Evolutionary conservation across 306 rosid genomes (phyloP).

Genomic region (Senna tora): DNA sequence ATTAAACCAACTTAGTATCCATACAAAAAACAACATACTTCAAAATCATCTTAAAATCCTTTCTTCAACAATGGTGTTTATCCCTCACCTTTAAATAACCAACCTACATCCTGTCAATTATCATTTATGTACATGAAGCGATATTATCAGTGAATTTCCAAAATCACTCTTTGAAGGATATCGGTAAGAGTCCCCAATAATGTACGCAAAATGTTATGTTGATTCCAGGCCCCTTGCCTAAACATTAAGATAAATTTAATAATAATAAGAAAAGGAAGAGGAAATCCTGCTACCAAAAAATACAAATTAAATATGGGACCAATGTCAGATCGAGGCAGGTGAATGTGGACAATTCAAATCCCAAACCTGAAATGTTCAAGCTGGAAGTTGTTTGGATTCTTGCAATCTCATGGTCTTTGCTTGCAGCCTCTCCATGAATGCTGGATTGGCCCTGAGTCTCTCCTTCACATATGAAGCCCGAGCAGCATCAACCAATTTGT

Average conservation of each 20-base stretch:
- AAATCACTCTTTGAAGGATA: constrained; percentile 15
- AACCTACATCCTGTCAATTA: constrained; percentile 2
- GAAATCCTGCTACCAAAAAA: constrained; percentile 7
- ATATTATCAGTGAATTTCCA: constrained; percentile 35
- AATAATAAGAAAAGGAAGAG: neutral
- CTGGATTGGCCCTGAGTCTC: constrained; percentile 75
- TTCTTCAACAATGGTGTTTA: neutral
- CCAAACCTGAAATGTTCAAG: constrained; percentile 49
- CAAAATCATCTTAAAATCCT: neutral
- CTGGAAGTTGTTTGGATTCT: constrained; percentile 47
- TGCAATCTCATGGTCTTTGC: constrained; percentile 59
- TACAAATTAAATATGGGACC: constrained; percentile 22
- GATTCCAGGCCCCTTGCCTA: constrained; percentile 16
- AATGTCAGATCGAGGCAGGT: constrained; percentile 25
- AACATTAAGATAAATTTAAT: constrained; percentile 9
- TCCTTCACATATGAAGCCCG: constrained; percentile 75
- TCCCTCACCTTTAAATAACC: constrained; percentile 1
- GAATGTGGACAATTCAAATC: constrained; percentile 34
- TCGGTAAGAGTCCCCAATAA: constrained; percentile 30
- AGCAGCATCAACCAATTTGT: constrained; percentile 75
- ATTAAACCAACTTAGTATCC: neutral
- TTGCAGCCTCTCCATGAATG: constrained; percentile 79
- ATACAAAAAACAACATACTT: neutral
- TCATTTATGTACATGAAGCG: constrained; percentile 35
- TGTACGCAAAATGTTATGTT: constrained; percentile 30